Evolutionary conservation across 805 yeast genomes (phyloP).

Genomic region (Pichia nanzhaoensis): DNA sequence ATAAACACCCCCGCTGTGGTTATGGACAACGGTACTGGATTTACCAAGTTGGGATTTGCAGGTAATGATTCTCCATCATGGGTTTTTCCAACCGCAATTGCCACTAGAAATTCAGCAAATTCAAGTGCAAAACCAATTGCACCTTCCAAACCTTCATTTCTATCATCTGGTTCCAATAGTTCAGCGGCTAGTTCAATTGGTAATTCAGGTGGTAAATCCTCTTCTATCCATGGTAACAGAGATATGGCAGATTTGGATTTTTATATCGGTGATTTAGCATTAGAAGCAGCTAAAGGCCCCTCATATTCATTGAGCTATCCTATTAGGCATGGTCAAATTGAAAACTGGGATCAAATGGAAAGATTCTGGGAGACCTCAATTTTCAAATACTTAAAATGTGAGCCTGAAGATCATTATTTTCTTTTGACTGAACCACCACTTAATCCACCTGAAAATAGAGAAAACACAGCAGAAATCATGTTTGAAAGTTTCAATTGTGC

Average conservation of each 20-base stretch:
- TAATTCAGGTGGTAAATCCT: background rate
- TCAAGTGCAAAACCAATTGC: slow-evolving; percentile 33
- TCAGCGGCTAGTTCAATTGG: slow-evolving; percentile 2
- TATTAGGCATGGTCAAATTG: slow-evolving; percentile 95
- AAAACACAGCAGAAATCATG: slow-evolving; percentile 97
- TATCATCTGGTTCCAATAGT: slow-evolving; percentile 27
- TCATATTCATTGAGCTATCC: slow-evolving; percentile 85
- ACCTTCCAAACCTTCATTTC: slow-evolving; percentile 42
- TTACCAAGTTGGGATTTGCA: slow-evolving; percentile 96
- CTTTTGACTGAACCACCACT: slow-evolving; percentile 96
- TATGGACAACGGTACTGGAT: slow-evolving; percentile 97
- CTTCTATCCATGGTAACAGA: slow-evolving; percentile 40
- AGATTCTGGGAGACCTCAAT: slow-evolving; percentile 97
- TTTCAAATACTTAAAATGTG: slow-evolving; percentile 93
- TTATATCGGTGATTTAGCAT: slow-evolving; percentile 92
- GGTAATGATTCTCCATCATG: slow-evolving; percentile 98
- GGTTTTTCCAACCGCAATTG: slow-evolving; percentile 95
- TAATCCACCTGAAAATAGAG: slow-evolving; percentile 99
- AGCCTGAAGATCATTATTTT: slow-evolving; percentile 98
- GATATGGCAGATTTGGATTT: slow-evolving; percentile 94
- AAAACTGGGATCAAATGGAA: slow-evolving; percentile 99
- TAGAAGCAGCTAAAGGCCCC: slow-evolving; percentile 86
- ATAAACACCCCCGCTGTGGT: slow-evolving; percentile 87
- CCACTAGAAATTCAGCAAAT: slow-evolving; percentile 54
- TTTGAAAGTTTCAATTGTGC: slow-evolving; percentile 98